Evolutionary conservation across 768 basidiomycete species (phyloP).

Genomic region (Lentinus tigrinus): DNA sequence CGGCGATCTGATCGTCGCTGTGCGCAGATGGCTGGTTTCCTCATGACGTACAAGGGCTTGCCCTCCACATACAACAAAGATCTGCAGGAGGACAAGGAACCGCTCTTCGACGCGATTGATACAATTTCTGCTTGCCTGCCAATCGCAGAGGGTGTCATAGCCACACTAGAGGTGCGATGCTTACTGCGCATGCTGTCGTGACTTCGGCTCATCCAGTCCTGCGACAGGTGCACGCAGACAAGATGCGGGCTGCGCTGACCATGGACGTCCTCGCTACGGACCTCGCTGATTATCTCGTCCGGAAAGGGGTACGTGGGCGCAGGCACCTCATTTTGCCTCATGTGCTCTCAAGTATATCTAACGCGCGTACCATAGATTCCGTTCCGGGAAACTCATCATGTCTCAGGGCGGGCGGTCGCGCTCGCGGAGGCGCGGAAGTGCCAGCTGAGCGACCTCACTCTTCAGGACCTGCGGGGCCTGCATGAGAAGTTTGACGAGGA

Average conservation of each 20-base stretch:
- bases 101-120: constrained; percentile 91
- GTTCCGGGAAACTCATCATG: constrained; percentile 98
- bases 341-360: background rate
- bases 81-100: constrained; percentile 98
- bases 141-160: constrained; percentile 93
- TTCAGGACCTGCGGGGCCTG: constrained; percentile 77
- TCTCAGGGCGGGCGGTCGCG: constrained; percentile 95
- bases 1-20: constrained; percentile 1
- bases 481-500: constrained; percentile 79
- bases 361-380: constrained; percentile 62
- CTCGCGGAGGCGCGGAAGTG: constrained; percentile 82
- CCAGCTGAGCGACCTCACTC: constrained; percentile 77
- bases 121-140: constrained; percentile 84
- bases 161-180: constrained; percentile 76
- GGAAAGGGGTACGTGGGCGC: constrained; percentile 84
- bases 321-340: background rate
- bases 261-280: constrained; percentile 99
- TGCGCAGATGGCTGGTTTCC: constrained; percentile 90
- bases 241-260: constrained; percentile 88
- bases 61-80: constrained; percentile 99
- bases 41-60: constrained; percentile 96
- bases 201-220: background rate
- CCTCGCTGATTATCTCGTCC: constrained; percentile 95
- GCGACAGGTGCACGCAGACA: constrained; percentile 77
- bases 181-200: background rate